These are phyloP conservation scores for Apophysomyces ossiformis DNA, from an alignment of 371 early-diverging fungal genomes.

Conservation along the genomic window DNA sequence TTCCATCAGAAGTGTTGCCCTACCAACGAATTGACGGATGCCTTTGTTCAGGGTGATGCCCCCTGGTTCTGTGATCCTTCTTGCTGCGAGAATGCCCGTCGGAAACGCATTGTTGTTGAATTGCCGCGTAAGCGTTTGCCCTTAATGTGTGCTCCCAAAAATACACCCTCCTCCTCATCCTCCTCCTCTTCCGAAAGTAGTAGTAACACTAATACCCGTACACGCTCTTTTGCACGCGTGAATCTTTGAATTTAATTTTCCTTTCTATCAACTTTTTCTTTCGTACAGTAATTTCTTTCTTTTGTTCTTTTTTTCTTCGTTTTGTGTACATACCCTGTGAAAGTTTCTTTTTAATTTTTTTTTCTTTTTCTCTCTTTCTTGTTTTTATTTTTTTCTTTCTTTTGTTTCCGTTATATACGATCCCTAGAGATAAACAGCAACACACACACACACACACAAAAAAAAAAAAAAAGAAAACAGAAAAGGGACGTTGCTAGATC, in stretches of 20 bases:
- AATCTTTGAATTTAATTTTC: slow-evolving; percentile 22
- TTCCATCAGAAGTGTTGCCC: slow-evolving; percentile 74
- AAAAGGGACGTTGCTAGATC: too few species aligned
- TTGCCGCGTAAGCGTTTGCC: slow-evolving; percentile 73
- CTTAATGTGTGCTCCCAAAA: slow-evolving; percentile 62
- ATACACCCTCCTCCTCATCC: background rate
- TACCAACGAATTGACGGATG: slow-evolving; percentile 49
- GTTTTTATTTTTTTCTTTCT: background rate
- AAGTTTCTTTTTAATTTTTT: background rate
- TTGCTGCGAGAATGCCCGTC: slow-evolving; percentile 69
- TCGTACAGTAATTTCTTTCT: background rate
- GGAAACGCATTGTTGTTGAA: slow-evolving; percentile 66
- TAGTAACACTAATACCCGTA: slow-evolving; percentile 4
- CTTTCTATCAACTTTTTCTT: background rate
- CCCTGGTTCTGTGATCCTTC: slow-evolving; percentile 78
- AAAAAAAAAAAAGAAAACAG: background rate
- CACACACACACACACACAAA: too few species aligned
- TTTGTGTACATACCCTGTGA: background rate
- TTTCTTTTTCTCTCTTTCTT: background rate
- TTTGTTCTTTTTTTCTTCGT: background rate
- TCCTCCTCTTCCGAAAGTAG: background rate
- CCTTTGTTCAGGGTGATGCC: slow-evolving; percentile 45
- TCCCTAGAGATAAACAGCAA: too few species aligned
- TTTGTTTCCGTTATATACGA: too few species aligned
- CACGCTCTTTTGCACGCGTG: background rate